Evolutionary conservation across 768 basidiomycete genomes (phyloP).

Genomic region (Psilocybe cyanescens): DNA sequence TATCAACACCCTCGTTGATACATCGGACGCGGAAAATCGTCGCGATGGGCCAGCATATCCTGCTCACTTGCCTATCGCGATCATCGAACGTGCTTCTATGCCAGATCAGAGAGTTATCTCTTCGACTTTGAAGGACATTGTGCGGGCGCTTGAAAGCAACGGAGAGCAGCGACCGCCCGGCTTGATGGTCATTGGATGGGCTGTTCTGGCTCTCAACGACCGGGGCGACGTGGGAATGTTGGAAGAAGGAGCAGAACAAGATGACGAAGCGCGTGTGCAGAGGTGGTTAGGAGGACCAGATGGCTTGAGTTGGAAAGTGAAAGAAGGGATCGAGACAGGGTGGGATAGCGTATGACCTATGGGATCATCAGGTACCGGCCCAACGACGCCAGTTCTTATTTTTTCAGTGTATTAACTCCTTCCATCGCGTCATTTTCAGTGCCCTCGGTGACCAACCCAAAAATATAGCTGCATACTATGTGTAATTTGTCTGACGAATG

Average conservation of each 20-base stretch:
- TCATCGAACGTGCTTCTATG: constrained; percentile 94
- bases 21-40: constrained; percentile 15
- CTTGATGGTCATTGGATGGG: constrained; percentile 96
- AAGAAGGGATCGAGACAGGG: constrained; percentile 60
- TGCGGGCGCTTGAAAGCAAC: constrained; percentile 66
- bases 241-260: constrained; percentile 49
- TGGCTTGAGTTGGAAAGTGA: constrained; percentile 58
- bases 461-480: neutral
- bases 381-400: neutral
- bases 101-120: constrained; percentile 87
- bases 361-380: constrained; percentile 17
- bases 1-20: constrained; percentile 56
- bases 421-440: neutral
- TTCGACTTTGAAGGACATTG: constrained; percentile 77
- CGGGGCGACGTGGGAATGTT: constrained; percentile 73
- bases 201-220: constrained; percentile 74
- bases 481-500: constrained; percentile 7
- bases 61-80: constrained; percentile 77
- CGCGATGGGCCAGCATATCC: constrained; percentile 68
- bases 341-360: constrained; percentile 33
- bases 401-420: constrained; percentile 1
- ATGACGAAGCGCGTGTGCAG: constrained; percentile 51
- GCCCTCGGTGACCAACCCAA: neutral
- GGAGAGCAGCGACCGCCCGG: constrained; percentile 94
- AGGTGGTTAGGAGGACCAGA: constrained; percentile 63